phyloP scores from a whole-genome alignment of 352 stramenopile genomes.

The Phytophthora foliorum region DNA sequence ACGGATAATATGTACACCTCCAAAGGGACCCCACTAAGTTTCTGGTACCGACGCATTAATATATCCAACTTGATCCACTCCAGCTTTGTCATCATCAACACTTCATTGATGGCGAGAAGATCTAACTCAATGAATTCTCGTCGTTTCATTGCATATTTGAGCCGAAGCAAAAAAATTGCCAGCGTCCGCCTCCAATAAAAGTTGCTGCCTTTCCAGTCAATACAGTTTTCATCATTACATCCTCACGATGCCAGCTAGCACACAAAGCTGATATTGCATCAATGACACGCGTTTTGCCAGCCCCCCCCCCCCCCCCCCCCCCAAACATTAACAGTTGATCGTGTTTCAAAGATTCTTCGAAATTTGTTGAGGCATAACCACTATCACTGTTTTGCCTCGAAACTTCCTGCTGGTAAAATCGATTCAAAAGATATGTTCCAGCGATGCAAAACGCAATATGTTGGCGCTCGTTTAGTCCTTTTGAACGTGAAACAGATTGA shows the following conservation, averaged over 20 bases:
- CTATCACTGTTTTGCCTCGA: neutral
- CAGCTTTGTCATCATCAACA: neutral
- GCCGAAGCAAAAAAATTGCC: neutral
- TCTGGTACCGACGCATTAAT: neutral
- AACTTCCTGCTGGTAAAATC: slow-evolving; percentile 3
- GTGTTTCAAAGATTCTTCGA: too few relatives aligned
- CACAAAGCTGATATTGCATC: neutral
- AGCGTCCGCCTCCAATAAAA: neutral
- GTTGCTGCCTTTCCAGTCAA: neutral
- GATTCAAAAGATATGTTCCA: neutral
- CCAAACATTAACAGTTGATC: slow-evolving; percentile 4
- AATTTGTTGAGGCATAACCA: neutral
- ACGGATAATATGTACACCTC: neutral
- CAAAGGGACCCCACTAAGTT: neutral
- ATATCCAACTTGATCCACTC: neutral
- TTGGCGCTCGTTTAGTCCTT: neutral
- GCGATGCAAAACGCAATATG: neutral
- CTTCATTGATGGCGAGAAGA: neutral
- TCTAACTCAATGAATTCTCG: neutral
- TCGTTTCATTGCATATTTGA: neutral
- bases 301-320: neutral
- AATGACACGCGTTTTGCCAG: neutral
- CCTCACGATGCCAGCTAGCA: neutral
- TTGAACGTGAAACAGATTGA: neutral
- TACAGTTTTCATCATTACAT: neutral